Evolutionary conservation across 1,284 basidiomycete genomes (phyloP).

Genomic region (Ustilago loliicola): DNA sequence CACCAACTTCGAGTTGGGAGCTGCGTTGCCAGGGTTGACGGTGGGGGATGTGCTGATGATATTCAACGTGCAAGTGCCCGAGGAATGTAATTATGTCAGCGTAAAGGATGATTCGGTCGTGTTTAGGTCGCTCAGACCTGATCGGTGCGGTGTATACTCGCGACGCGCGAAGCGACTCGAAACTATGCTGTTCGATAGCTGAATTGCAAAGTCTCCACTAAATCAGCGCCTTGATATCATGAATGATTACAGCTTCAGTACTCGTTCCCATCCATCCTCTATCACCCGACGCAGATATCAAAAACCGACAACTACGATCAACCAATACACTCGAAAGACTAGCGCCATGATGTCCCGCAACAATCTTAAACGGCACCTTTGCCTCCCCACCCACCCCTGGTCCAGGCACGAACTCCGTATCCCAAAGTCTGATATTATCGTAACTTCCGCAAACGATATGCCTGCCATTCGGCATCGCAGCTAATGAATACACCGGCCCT

Average conservation of each 20-base stretch:
- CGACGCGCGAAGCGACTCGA: too few relatives aligned
- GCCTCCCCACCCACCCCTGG: conserved; percentile 74
- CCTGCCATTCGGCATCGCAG: conserved; percentile 87
- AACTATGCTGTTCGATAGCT: too few relatives aligned
- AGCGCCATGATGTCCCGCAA: conserved; percentile 95
- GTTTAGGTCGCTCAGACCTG: too few relatives aligned
- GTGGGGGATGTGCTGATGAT: not conserved
- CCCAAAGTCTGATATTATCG: conserved; percentile 95
- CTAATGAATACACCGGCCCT: conserved; percentile 90
- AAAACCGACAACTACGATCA: conserved; percentile 85
- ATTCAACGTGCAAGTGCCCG: not conserved
- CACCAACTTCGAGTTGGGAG: not conserved
- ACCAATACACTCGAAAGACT: conserved; percentile 90
- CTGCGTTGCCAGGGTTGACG: not conserved
- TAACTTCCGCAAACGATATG: conserved; percentile 91
- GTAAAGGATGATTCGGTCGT: not conserved
- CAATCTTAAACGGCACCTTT: conserved; percentile 82
- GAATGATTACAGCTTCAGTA: conserved; percentile 65
- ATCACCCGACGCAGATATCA: conserved; percentile 92
- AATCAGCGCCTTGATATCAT: conserved; percentile 57
- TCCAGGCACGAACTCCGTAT: conserved; percentile 77
- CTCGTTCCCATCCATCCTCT: conserved; percentile 81
- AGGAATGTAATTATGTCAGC: not conserved
- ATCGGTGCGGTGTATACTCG: too few relatives aligned
- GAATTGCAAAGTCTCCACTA: too few relatives aligned